phyloP scores from a whole-genome alignment of 2,329 filamentous ascomycete species.

The Westerdykella sp. region DNA sequence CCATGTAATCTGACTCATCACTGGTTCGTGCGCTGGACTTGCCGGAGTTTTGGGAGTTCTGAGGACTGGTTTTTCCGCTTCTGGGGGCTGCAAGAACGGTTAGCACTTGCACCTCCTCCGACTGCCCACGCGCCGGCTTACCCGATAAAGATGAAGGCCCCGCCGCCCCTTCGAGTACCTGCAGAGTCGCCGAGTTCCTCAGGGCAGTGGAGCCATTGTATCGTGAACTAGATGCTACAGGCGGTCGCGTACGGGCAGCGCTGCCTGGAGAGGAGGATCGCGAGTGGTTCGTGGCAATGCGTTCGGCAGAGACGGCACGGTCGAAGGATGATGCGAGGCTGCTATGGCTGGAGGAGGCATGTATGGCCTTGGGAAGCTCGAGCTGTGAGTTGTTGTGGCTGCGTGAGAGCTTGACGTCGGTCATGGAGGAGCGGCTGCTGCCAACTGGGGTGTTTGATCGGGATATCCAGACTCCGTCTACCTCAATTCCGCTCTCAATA shows the following conservation, averaged over 20 bases:
- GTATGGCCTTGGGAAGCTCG: constrained; percentile 25
- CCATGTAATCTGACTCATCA: constrained; percentile 34
- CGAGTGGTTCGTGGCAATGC: constrained; percentile 23
- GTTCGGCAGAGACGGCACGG: constrained; percentile 35
- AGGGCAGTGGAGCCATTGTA: constrained; percentile 33
- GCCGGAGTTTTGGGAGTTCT: constrained; percentile 16
- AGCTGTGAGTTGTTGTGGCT: constrained; percentile 30
- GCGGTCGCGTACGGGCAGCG: constrained; percentile 21
- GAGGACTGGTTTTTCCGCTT: neutral
- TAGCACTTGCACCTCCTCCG: neutral
- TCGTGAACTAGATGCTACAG: constrained; percentile 29
- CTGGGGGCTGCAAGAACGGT: constrained; percentile 13
- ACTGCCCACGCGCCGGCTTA: constrained; percentile 15
- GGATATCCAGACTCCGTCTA: constrained; percentile 68
- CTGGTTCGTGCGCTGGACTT: constrained; percentile 29
- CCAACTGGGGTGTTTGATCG: constrained; percentile 39
- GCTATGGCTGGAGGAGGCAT: constrained; percentile 29
- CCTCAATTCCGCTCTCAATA: constrained; percentile 72
- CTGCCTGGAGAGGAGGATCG: constrained; percentile 25
- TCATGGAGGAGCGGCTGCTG: constrained; percentile 33
- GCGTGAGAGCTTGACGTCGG: constrained; percentile 22
- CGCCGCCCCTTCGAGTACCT: constrained; percentile 25
- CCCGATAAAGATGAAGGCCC: constrained; percentile 20
- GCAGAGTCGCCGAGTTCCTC: constrained; percentile 29
- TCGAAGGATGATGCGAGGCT: constrained; percentile 36